These are phyloP conservation scores for Pythium aristosporum DNA, from an alignment of 352 stramenopile genomes.

Conservation along the genomic window DNA sequence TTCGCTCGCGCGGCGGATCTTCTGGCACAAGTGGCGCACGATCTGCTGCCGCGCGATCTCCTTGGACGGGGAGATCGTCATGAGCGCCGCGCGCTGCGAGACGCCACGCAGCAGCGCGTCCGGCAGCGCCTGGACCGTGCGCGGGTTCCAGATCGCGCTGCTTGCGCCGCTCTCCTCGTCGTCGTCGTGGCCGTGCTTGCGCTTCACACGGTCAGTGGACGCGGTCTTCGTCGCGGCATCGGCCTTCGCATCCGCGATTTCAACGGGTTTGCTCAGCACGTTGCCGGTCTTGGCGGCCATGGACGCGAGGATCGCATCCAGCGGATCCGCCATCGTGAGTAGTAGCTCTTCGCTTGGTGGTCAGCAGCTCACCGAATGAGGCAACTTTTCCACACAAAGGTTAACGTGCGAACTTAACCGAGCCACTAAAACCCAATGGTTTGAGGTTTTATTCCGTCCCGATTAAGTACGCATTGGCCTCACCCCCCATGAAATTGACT, in stretches of 20 bases:
- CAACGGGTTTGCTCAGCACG: constrained; percentile 26
- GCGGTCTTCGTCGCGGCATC: not conserved
- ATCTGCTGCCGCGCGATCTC: constrained; percentile 74
- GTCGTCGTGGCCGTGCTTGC: constrained; percentile 18
- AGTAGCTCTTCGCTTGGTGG: constrained; percentile 4
- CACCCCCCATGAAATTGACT: not conserved
- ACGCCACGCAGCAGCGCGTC: constrained; percentile 24
- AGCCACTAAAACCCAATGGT: not conserved
- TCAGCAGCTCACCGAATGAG: not conserved
- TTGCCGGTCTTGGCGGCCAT: constrained; percentile 82
- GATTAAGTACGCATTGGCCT: constrained; percentile 1
- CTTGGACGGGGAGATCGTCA: constrained; percentile 40
- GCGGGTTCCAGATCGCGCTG: constrained; percentile 30
- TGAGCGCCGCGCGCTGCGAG: constrained; percentile 14
- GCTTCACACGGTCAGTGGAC: constrained; percentile 14
- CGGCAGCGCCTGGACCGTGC: constrained; percentile 19
- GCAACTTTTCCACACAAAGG: not conserved
- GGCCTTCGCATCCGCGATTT: constrained; percentile 6
- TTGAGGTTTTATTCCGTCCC: constrained; percentile 9
- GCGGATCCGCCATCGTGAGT: constrained; percentile 36
- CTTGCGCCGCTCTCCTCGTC: constrained; percentile 1
- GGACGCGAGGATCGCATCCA: constrained; percentile 78
- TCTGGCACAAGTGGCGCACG: constrained; percentile 62
- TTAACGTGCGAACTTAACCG: constrained; percentile 4
- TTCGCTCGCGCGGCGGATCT: constrained; percentile 64